Base-by-base conservation (phyloP, 2,329 filamentous ascomycete species). In the Venturiaceae sp. region DNA sequence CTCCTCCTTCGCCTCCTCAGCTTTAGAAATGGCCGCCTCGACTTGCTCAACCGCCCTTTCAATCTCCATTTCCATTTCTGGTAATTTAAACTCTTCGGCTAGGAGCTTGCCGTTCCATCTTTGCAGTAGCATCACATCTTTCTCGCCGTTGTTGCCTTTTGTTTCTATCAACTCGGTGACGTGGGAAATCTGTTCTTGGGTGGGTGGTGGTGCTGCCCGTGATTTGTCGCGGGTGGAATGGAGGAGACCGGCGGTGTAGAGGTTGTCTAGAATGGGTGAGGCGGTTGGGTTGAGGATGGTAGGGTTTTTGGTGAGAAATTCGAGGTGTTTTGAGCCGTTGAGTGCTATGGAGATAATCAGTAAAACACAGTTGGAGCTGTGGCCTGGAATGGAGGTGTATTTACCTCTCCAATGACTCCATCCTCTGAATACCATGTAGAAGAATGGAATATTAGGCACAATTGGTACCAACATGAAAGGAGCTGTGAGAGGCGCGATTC, bases 391-490 rank as follows among this genome's bases (percentile, higher is more conserved):
- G 21, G 26, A n/a, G 26, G 9, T 47, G n/a, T 16, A 58, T 23
- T 58, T 37, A 65, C 60, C 62, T 63, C 69, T 67, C 69, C 63
- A 68, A 60, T 74, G 71, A 44, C 70, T 72, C 60, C 68, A 97
- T 28, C 90, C 87, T 63, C 94, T 83, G 75, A 95, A 99, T 19
- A 83, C 83, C 41, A 97, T 82, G 72, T 97, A 99, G 77, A 97
- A 97, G 78, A 97, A 97, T 19, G 94, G 94, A 13, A 99, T 78
- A 69, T 99, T 96, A 36, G 92, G 92, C 62, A 96, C 81, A 62
- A 97, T 69, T 50, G 94, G 94, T 46, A 99, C 76, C 52, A 96
- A 73, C 3, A 84, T 91, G 71, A 97, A 83, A 0, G 94, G 94
- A 1, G 85, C 81, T 54, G 87, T 87, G 56, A 96, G 80, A 23